phyloP scores from a whole-genome alignment of 352 stramenopile species.

The Phytophthora tentaculata region DNA sequence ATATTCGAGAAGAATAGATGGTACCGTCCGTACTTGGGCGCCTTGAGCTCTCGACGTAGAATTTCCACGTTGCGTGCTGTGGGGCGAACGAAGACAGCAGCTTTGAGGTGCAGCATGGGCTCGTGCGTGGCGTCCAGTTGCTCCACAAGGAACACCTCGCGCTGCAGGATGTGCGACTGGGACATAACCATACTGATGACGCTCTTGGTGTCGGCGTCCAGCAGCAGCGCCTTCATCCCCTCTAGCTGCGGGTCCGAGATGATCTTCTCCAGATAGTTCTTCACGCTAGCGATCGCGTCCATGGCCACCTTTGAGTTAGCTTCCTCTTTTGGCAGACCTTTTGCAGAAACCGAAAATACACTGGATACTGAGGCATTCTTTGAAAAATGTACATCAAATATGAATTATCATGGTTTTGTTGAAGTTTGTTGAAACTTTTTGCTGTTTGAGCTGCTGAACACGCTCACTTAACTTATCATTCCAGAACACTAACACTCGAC shows the following conservation, averaged over 20 bases:
- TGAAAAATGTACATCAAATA: conserved; percentile 4
- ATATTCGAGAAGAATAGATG: conserved; percentile 99
- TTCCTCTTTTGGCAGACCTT: conserved; percentile 8
- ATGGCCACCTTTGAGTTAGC: conserved; percentile 51
- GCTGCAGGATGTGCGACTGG: conserved; percentile 95
- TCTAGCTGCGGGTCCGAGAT: conserved; percentile 81
- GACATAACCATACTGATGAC: conserved; percentile 96
- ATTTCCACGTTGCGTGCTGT: conserved; percentile 93
- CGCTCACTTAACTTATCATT: conserved; percentile 19
- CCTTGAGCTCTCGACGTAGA: conserved; percentile 92
- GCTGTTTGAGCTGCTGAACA: not conserved
- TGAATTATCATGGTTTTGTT: conserved; percentile 12
- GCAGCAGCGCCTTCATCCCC: conserved; percentile 98
- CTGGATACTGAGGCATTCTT: not conserved
- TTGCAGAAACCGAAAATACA: conserved; percentile 20
- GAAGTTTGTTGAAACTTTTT: conserved; percentile 22
- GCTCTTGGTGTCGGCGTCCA: conserved; percentile 95
- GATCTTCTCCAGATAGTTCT: conserved; percentile 85
- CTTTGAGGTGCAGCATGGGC: conserved; percentile 94
- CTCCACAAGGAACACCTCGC: conserved; percentile 97
- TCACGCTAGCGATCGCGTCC: conserved; percentile 77
- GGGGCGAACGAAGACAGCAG: conserved; percentile 94
- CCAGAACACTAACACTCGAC: conserved; percentile 36
- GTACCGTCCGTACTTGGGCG: conserved; percentile 97
- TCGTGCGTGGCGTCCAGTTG: conserved; percentile 88